A percentile compares a stretch with the other conserved stretches of the same genome.
Conservation (phyloP, 176 grass and related monocot species). For the Carex scoparia region DNA sequence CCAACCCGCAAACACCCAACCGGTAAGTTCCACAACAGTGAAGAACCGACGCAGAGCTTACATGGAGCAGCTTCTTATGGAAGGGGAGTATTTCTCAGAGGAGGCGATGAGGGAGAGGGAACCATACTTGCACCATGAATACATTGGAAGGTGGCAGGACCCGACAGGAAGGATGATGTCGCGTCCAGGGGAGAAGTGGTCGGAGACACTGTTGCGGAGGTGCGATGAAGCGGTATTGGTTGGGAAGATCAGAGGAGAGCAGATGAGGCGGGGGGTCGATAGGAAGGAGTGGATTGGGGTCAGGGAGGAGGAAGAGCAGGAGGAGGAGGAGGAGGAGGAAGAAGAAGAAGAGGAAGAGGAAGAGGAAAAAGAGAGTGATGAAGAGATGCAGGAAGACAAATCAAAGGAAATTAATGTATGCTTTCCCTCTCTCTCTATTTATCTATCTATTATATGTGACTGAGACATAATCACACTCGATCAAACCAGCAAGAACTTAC, state of each 20-base stretch:
- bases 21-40: slow-evolving; percentile 31
- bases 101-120: slow-evolving; percentile 91
- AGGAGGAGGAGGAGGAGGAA: slow-evolving; percentile 30
- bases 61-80: slow-evolving; percentile 50
- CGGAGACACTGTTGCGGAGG: slow-evolving; percentile 71
- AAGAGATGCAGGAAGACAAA: slow-evolving; percentile 10
- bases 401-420: slow-evolving; percentile 26
- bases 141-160: slow-evolving; percentile 77
- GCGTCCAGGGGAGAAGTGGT: slow-evolving; percentile 74
- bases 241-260: slow-evolving; percentile 78
- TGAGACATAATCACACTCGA: neutral
- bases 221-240: slow-evolving; percentile 69
- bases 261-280: slow-evolving; percentile 60
- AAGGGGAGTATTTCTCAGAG: slow-evolving; percentile 88
- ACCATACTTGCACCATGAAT: slow-evolving; percentile 80
- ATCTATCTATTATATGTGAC: neutral
- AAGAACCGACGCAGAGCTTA: slow-evolving; percentile 75
- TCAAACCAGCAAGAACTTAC: neutral
- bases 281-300: slow-evolving; percentile 66
- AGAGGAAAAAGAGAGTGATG: slow-evolving; percentile 24
- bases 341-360: slow-evolving; percentile 24
- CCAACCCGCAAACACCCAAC: neutral
- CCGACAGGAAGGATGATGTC: slow-evolving; percentile 51
- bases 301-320: slow-evolving; percentile 1
- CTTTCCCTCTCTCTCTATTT: neutral